Evolutionary conservation across 2,329 filamentous ascomycete species (phyloP), one percentile per base, ranked within the genome.

Genomic region (Neopestalotiopsis rosae): DNA sequence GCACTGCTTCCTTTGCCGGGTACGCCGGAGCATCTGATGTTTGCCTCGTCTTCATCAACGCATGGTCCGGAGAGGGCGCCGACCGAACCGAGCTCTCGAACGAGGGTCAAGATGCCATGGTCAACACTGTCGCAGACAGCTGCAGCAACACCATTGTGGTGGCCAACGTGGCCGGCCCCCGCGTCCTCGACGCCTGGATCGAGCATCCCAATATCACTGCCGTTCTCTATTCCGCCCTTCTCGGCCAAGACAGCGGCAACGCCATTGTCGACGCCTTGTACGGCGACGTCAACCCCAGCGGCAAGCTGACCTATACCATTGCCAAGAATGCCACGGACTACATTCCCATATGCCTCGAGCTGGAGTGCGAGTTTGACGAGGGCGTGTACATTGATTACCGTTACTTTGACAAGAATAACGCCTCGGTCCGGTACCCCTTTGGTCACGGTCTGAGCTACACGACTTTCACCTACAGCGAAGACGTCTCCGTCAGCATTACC

Each of bases 101-200:
- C 45, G 69, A 72, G 2, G 71, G 71, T 1, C 72, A 74, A 59
- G 89, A 92, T 65, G 81, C 83, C 6, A 76, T 92, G 66, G 88
- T 92, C 72, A 80, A 85, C 66, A 88, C 88, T 45, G 88, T 91
- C 10, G 85, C 88, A 1, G 82, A 84, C 4, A 79, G 85, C 68
- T 90, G 87, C 81, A 90, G 90, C 81, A 92, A 92, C 81, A 92
- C 90, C 12, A 84, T 93, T 56, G 87, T 92, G 38, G 84, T 92
- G 69, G 85, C 92, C 69, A 90, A 92, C 79, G 88, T 87, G 10
- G 86, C 89, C n/a, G 89, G 89, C 2, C 83, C 89, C 2, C 86
- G 91, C 40, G 79, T 91, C 9, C 79, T 92, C 42, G 83, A 87
- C 67, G 81, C 87, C 1, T 90, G 84, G 79, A 84, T 86, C 69